Percentiles rank a stretch among this genome's conserved stretches.
Evolutionary conservation across 1,284 basidiomycete genomes (phyloP).

Genomic region (Paramarasmius palmivorus): DNA sequence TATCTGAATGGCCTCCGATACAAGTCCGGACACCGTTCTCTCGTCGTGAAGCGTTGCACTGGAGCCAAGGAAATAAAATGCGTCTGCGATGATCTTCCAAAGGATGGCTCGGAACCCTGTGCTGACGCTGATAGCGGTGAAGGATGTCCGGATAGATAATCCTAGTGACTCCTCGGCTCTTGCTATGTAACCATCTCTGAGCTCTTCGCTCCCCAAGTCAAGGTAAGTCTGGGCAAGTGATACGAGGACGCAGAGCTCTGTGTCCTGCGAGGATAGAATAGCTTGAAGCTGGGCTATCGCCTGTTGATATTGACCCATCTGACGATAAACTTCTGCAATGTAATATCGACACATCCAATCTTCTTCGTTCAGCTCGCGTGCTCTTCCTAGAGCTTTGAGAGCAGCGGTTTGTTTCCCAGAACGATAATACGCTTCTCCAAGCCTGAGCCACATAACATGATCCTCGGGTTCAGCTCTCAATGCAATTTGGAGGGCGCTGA

Average conservation of each 20-base stretch:
- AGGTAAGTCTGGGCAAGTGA: conserved; percentile 79
- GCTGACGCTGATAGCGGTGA: conserved; percentile 56
- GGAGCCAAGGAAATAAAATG: conserved; percentile 65
- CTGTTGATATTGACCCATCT: conserved; percentile 75
- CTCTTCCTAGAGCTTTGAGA: conserved; percentile 82
- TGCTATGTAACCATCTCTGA: conserved; percentile 67
- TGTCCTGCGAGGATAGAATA: conserved; percentile 59
- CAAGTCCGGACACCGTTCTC: conserved; percentile 32
- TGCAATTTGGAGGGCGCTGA: conserved; percentile 87
- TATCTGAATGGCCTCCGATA: conserved; percentile 38
- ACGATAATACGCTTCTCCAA: conserved; percentile 91
- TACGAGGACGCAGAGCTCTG: conserved; percentile 71
- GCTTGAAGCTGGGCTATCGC: conserved; percentile 71
- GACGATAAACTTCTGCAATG: conserved; percentile 84
- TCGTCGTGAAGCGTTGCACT: conserved; percentile 45
- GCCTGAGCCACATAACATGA: conserved; percentile 80
- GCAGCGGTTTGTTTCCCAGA: conserved; percentile 90
- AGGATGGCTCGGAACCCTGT: conserved; percentile 69
- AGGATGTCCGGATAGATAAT: conserved; percentile 54
- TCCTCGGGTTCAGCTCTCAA: conserved; percentile 83
- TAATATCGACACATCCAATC: conserved; percentile 89
- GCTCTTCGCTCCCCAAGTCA: conserved; percentile 69
- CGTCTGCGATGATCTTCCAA: conserved; percentile 90
- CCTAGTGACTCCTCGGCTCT: conserved; percentile 78
- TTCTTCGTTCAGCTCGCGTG: conserved; percentile 65